Evolutionary conservation across 2,329 filamentous ascomycete genomes (phyloP), one percentile per base, ranked within the genome.

Genomic region (Xylariaceae sp.): DNA sequence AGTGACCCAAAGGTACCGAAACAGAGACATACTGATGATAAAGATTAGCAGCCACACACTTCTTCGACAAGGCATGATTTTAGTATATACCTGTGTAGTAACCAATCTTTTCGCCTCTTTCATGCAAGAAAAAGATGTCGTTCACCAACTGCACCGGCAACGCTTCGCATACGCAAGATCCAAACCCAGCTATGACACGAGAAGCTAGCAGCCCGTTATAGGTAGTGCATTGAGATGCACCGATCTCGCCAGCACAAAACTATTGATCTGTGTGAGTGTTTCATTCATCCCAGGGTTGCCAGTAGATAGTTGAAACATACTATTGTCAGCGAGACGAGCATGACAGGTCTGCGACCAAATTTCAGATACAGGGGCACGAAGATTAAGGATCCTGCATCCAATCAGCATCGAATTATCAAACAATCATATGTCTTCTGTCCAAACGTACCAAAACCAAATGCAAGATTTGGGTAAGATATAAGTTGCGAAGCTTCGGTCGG

Each of bases 391-490:
- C 72, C 58, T 61, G 45, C 4, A 32, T 22, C n/a, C 19, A 25
- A 32, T 59, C 25, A 57, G 49, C 45, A 45, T 14, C 3, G 12
- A 12, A 27, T 22, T 5, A 21, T 32, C 16, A 8, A 12, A 32
- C 14, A 3, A 39, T 2, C 17, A 4, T 20, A 6, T 29, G 4
- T 14, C 22, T 1, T 29, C 27, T 34, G 14, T 34, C 10, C 20
- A 10, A 10, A 23, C 58, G 12, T 55, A 61, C 58, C 77, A 49
- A 82, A 79, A 1, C 79, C 79, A 63, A 79, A 82, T 11, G 75
- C 73, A 22, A 82, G 67, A 59, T 82, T 82, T 1, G 79, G 73
- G 56, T 82, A 83, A 16, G 76, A 80, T 42, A 82, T 67, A 33
- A 82, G 63, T 16, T 75, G 74, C 1, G 77, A 80, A 0, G 79